Evolutionary conservation across 345 rosid species (phyloP), one percentile per base, ranked within the genome.

Genomic region (Euphorbia lathyris): DNA sequence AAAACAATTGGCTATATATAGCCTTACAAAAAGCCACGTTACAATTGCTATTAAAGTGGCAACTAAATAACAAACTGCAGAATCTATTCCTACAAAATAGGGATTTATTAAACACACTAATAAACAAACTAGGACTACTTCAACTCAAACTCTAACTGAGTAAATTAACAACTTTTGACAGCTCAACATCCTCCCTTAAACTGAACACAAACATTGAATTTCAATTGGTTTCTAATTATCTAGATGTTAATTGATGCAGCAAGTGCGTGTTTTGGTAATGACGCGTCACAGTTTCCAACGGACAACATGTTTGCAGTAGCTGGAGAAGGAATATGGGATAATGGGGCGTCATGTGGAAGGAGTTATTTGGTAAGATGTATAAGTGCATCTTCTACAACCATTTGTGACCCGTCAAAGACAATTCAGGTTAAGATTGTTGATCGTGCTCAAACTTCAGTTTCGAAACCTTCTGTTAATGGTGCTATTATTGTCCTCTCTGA

Each of bases 281-380:
- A 81, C 7, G 29, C 26, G 3, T 56, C 85, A 0, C 79, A 79
- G 45, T 85, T 85, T n/a, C 94, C 94, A 2, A 23, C 86, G 4
- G 77, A 60, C 81, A 79, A 80, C 66, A 52, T 80, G 43, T 88
- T 88, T 12, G 94, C 77, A 13, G 86, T 87, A 0, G 91, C 86
- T 1, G 86, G 91, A 0, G 89, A 83, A 8, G 87, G 88, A 62
- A 43, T 88, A 66, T 88, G 91, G 94, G 89, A 86, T 75, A 85
- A 83, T 11, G 94, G 94, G 0, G 89, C 90, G 0, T 68, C 85
- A 3, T 88, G 93, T 3, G 89, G 91, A 63, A 71, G 89, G 69
- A 79, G 68, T 25, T 88, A 88, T 58, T 19, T 71, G 72, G 85
- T 88, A 9, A 61, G 89, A 9, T 88, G 94, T 80, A 78, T 86